A percentile compares a stretch with the other conserved stretches of the same genome.
phyloP scores from a whole-genome alignment of 2,329 filamentous ascomycete genomes.

The Triangularia setosa region DNA sequence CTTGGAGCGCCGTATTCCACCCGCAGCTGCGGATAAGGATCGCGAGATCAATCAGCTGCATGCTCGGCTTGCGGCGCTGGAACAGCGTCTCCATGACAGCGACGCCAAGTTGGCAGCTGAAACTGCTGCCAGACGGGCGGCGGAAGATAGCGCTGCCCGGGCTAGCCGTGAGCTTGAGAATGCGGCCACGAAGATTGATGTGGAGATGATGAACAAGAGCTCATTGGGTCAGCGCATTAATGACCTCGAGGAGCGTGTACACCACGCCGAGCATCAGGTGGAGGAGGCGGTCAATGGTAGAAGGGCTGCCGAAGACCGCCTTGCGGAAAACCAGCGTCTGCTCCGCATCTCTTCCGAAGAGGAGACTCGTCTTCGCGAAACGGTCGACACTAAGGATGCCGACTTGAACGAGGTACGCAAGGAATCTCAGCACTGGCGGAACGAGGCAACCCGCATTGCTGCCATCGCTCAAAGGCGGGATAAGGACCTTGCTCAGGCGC shows the following conservation, averaged over 20 bases:
- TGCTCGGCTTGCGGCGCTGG: constrained; percentile 55
- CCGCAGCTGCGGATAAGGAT: constrained; percentile 45
- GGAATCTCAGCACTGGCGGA: constrained; percentile 57
- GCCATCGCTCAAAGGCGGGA: constrained; percentile 48
- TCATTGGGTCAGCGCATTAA: constrained; percentile 58
- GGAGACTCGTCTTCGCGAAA: constrained; percentile 62
- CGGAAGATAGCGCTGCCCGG: constrained; percentile 52
- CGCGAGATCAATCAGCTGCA: constrained; percentile 57
- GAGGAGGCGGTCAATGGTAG: constrained; percentile 62
- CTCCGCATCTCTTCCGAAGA: constrained; percentile 69
- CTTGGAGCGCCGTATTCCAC: constrained; percentile 54
- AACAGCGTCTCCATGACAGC: constrained; percentile 50
- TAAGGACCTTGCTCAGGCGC: constrained; percentile 45
- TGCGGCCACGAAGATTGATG: constrained; percentile 56
- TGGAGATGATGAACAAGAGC: constrained; percentile 59
- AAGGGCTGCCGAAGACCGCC: constrained; percentile 65
- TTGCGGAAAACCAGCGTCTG: constrained; percentile 68
- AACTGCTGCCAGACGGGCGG: constrained; percentile 44
- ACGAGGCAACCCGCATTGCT: constrained; percentile 57
- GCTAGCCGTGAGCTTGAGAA: constrained; percentile 52
- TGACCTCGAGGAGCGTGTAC: constrained; percentile 66
- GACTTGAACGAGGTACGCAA: constrained; percentile 54
- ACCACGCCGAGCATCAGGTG: constrained; percentile 57
- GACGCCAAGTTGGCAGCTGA: constrained; percentile 49
- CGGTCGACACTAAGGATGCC: constrained; percentile 63